Conservation (phyloP, 306 rosid species). For the Sicyos baderoa region DNA sequence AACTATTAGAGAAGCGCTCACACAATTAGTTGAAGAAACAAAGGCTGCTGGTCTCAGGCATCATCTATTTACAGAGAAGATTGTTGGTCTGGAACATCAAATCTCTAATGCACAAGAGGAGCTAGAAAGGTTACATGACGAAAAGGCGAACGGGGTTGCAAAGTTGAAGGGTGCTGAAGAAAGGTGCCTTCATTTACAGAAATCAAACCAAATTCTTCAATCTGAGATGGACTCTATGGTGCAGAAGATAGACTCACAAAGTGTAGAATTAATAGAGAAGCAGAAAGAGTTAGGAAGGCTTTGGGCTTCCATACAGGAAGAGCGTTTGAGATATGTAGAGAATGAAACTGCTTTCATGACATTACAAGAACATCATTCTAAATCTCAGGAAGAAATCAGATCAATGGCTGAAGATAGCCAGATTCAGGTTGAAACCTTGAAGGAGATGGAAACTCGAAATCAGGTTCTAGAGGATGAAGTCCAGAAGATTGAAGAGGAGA, state of each 20-base stretch:
- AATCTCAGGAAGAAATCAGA: conserved; percentile 83
- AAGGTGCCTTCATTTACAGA: conserved; percentile 55
- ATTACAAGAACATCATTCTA: conserved; percentile 77
- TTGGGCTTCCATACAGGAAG: conserved; percentile 75
- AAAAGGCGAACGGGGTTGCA: conserved; percentile 46
- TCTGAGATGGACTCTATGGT: conserved; percentile 62
- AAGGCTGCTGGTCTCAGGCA: conserved; percentile 63
- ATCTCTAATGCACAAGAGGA: conserved; percentile 60
- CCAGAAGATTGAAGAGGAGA: conserved; percentile 52
- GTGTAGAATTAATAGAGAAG: conserved; percentile 76
- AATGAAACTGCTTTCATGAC: conserved; percentile 96
- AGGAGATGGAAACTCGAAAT: conserved; percentile 49
- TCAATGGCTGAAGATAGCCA: conserved; percentile 57
- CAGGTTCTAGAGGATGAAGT: conserved; percentile 57
- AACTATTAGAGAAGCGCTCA: conserved; percentile 46
- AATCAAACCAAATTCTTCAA: conserved; percentile 61
- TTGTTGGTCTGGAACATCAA: conserved; percentile 55
- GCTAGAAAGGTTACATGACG: conserved; percentile 40
- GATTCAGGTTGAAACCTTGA: conserved; percentile 39
- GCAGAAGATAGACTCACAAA: conserved; percentile 63
- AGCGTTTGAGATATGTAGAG: conserved; percentile 65
- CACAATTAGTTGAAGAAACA: conserved; percentile 61
- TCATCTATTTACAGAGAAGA: conserved; percentile 62
- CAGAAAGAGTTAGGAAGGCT: conserved; percentile 75
- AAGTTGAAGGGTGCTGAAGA: conserved; percentile 59